Percentiles rank a stretch among this genome's conserved stretches.
phyloP scores from a whole-genome alignment of 1,284 basidiomycete species.

The Afroboletus lepidellus region DNA sequence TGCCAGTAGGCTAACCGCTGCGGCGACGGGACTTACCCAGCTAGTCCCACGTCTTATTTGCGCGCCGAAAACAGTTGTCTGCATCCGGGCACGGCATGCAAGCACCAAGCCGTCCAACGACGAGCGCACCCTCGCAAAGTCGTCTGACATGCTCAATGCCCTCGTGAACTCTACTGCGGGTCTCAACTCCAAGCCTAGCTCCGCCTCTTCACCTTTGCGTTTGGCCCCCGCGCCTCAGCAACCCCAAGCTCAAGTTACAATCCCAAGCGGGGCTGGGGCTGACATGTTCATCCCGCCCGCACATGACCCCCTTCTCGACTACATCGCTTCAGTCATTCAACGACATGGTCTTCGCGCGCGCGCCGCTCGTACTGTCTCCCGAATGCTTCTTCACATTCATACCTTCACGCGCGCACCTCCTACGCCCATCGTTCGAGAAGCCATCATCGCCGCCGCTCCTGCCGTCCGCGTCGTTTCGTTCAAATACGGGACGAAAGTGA shows the following conservation, averaged over 20 bases:
- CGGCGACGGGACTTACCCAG: constrained; percentile 1
- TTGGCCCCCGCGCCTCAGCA: neutral
- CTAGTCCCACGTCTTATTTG: neutral
- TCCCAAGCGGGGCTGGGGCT: neutral
- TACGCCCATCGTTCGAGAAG: constrained; percentile 73
- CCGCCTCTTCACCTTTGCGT: neutral
- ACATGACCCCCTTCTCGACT: constrained; percentile 74
- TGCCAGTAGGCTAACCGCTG: neutral
- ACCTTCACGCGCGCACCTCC: constrained; percentile 72
- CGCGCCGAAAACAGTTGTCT: neutral
- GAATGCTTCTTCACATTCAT: constrained; percentile 70
- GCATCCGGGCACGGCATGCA: constrained; percentile 10
- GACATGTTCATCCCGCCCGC: constrained; percentile 64
- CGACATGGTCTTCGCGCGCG: constrained; percentile 66
- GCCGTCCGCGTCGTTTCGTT: constrained; percentile 56
- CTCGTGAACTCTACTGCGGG: constrained; percentile 23
- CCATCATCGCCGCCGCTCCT: constrained; percentile 65
- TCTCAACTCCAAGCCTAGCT: constrained; percentile 4
- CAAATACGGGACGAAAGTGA: constrained; percentile 57
- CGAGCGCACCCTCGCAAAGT: constrained; percentile 23
- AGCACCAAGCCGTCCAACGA: constrained; percentile 20
- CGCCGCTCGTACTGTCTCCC: constrained; percentile 57
- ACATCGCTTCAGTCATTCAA: constrained; percentile 69
- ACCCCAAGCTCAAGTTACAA: neutral
- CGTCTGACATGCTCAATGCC: constrained; percentile 19